A percentile compares a stretch with the other conserved stretches of the same genome.
These are phyloP conservation scores for Ascochyta lentis DNA, from an alignment of 2,329 filamentous ascomycete species.

Conservation along the genomic window DNA sequence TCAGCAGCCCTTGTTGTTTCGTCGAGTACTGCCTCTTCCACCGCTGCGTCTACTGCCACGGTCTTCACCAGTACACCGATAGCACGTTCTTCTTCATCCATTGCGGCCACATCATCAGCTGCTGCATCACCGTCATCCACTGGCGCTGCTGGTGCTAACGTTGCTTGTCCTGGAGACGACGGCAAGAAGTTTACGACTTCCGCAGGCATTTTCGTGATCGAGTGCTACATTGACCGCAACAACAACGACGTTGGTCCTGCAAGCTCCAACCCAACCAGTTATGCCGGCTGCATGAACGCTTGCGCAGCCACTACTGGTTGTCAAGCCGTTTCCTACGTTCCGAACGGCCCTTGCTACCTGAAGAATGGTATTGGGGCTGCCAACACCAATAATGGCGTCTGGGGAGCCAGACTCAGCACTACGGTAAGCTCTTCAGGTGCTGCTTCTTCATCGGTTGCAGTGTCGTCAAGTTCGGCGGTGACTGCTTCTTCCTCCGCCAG, in stretches of 20 bases:
- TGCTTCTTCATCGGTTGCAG: neutral
- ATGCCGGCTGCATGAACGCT: slow-evolving; percentile 22
- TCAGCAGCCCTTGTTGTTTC: neutral
- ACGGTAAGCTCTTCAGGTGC: neutral
- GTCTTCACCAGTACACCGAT: neutral
- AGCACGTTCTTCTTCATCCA: neutral
- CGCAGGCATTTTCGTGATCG: neutral
- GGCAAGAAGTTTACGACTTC: neutral
- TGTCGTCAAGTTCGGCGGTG: too few relatives aligned
- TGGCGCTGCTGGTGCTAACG: neutral
- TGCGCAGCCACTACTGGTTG: slow-evolving; percentile 26
- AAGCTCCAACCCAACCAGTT: neutral
- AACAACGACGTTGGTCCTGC: slow-evolving; percentile 1
- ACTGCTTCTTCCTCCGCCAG: neutral
- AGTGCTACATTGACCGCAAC: slow-evolving; percentile 3
- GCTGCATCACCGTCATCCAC: neutral
- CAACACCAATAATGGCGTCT: neutral
- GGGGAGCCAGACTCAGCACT: slow-evolving; percentile 1
- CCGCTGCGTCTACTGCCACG: neutral
- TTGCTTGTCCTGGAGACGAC: slow-evolving; percentile 4
- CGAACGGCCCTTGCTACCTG: slow-evolving; percentile 25
- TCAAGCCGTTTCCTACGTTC: slow-evolving; percentile 28
- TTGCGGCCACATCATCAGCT: neutral
- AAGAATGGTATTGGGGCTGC: slow-evolving; percentile 17
- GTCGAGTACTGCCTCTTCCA: neutral